These are phyloP conservation scores for Fusarium sp. DNA, from an alignment of 2,329 filamentous ascomycete species.

Conservation along the genomic window DNA sequence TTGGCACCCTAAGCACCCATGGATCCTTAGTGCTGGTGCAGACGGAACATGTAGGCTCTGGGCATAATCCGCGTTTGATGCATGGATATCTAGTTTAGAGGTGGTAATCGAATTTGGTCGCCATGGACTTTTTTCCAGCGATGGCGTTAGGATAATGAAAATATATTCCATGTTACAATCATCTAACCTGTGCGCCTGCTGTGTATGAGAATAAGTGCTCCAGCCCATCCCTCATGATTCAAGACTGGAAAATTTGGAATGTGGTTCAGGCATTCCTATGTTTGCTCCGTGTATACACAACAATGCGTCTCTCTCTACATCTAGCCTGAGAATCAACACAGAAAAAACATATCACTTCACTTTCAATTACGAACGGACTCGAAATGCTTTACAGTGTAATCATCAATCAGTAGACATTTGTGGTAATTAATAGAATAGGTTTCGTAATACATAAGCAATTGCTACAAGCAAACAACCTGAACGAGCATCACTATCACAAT, in stretches of 20 bases:
- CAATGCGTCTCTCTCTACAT: too few species aligned
- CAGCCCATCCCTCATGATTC: neutral
- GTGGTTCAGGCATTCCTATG: too few species aligned
- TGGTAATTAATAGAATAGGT: slow-evolving; percentile 15
- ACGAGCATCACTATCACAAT: slow-evolving; percentile 5
- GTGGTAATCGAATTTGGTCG: slow-evolving; percentile 12
- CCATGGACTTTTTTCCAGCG: slow-evolving; percentile 35
- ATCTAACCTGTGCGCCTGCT: neutral
- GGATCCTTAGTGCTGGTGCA: slow-evolving; percentile 93
- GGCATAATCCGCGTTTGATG: slow-evolving; percentile 57
- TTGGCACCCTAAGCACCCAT: slow-evolving; percentile 95
- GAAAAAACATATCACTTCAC: too few species aligned
- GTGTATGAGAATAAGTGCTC: neutral
- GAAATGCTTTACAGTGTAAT: neutral
- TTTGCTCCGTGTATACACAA: too few species aligned
- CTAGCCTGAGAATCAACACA: too few species aligned
- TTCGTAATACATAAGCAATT: slow-evolving; percentile 39
- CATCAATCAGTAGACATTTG: neutral
- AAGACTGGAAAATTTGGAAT: neutral
- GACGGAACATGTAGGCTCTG: slow-evolving; percentile 94
- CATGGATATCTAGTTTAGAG: neutral
- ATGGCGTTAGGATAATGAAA: slow-evolving; percentile 40
- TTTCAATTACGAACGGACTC: neutral
- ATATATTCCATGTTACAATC: slow-evolving; percentile 8
- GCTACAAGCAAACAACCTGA: slow-evolving; percentile 30